These are phyloP conservation scores for Collybia sordida DNA, from an alignment of 768 basidiomycete genomes.

Conservation along the genomic window DNA sequence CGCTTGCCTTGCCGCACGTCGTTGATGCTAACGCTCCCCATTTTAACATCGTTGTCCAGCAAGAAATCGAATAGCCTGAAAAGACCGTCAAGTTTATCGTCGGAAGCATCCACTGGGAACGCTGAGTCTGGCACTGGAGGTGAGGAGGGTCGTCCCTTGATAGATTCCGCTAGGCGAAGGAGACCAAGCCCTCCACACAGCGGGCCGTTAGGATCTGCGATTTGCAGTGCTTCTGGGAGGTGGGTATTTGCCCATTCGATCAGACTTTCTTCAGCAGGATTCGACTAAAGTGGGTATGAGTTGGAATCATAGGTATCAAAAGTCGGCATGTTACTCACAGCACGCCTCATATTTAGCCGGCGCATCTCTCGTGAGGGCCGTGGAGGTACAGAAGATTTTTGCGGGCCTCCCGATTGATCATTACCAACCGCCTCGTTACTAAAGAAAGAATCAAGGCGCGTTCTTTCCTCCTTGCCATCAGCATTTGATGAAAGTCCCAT, in stretches of 20 bases:
- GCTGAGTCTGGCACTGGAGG: constrained; percentile 78
- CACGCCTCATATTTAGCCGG: constrained; percentile 32
- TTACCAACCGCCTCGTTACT: constrained; percentile 31
- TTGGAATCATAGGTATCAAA: constrained; percentile 7
- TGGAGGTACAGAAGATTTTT: constrained; percentile 44
- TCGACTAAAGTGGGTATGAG: constrained; percentile 1
- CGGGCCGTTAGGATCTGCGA: constrained; percentile 43
- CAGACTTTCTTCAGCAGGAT: constrained; percentile 44
- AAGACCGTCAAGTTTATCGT: constrained; percentile 84
- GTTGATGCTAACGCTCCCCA: constrained; percentile 91
- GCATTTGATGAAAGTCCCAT: constrained; percentile 53
- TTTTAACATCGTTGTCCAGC: constrained; percentile 88
- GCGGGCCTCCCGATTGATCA: constrained; percentile 14
- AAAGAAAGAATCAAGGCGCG: constrained; percentile 57
- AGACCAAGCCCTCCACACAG: constrained; percentile 73
- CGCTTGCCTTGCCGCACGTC: constrained; percentile 83
- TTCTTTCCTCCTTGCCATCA: constrained; percentile 45
- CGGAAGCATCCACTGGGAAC: constrained; percentile 65
- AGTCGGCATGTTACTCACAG: constrained; percentile 23
- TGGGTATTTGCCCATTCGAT: constrained; percentile 90
- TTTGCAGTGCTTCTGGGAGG: constrained; percentile 63
- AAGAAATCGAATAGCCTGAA: constrained; percentile 91
- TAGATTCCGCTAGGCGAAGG: constrained; percentile 81
- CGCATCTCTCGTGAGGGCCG: constrained; percentile 70
- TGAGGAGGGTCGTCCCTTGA: constrained; percentile 62